Evolutionary conservation across 140 eudicot genomes (phyloP), one percentile per base, ranked within the genome.

Genomic region (Cichorium intybus): DNA sequence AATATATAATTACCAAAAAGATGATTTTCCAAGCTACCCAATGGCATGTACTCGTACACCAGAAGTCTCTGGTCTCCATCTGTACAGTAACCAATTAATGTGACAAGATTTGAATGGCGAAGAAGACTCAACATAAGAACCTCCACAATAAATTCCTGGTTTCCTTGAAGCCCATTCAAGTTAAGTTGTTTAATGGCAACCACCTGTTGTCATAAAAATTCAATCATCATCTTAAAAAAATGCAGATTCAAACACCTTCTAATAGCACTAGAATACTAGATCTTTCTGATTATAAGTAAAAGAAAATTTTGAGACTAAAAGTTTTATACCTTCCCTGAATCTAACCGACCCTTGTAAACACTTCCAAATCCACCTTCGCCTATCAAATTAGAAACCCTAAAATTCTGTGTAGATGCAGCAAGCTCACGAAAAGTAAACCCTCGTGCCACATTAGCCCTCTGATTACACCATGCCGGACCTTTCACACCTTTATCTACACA

Each of bases 351-450:
- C 75, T 81, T 91, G 73, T 78, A 91, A 77, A 91, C 98, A 29
- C 88, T 69, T 52, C 97, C 97, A 66, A 91, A 91, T 39, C 97
- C 97, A 4, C 97, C 97, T 75, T 84, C 82, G 7, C 97, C 97
- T 17, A 91, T 80, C 75, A 91, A 75, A 85, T 91, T 85, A 29
- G 90, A 71, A 34, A 56, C 91, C 64, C 87, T 75, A 34, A 91
- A 91, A 58, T 91, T 91, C 73, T 81, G 93, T 39, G 97, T 84
- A 0, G 88, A 88, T 10, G 77, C 63, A 17, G 92, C 96, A 33
- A 91, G 95, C 26, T 91, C 97, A 22, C 83, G 86, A 53, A 85
- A 91, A 15, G 92, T 77, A 67, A 87, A 87, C 82, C 89, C 74
- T 31, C 81, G 79, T 1, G 96, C 97, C 66, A 60, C 90, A 73